These are phyloP conservation scores for Trametes villosa DNA, from an alignment of 768 basidiomycete species.

Conservation along the genomic window DNA sequence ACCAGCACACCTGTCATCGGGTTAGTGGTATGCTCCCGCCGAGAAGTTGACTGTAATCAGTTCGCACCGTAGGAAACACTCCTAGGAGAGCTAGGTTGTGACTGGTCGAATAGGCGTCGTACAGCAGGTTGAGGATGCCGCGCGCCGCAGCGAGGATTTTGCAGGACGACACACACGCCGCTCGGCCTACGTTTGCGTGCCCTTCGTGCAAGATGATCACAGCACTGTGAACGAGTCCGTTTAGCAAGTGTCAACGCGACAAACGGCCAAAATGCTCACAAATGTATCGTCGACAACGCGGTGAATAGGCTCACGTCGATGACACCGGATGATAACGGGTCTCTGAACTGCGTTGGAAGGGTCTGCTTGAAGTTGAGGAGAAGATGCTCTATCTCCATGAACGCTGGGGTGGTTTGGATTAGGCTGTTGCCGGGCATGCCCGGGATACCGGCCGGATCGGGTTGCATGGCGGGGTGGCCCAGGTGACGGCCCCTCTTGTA, in stretches of 20 bases:
- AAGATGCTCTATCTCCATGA: conserved; percentile 63
- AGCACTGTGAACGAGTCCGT: conserved; percentile 48
- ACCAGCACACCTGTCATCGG: conserved; percentile 50
- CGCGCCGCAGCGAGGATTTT: conserved; percentile 71
- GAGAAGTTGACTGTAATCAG: not conserved
- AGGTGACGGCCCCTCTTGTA: conserved; percentile 63
- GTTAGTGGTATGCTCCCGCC: not conserved
- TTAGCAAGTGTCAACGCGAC: conserved; percentile 29
- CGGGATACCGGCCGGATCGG: conserved; percentile 18
- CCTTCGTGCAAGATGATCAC: conserved; percentile 77
- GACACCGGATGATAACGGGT: conserved; percentile 53
- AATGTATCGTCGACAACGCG: conserved; percentile 28
- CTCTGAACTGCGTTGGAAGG: conserved; percentile 58
- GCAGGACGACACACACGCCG: conserved; percentile 68
- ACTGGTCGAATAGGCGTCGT: conserved; percentile 68
- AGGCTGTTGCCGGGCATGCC: conserved; percentile 5
- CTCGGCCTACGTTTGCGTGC: conserved; percentile 62
- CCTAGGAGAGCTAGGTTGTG: conserved; percentile 74
- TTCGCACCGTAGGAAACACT: conserved; percentile 63
- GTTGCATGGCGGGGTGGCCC: conserved; percentile 52
- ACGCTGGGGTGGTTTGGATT: conserved; percentile 40
- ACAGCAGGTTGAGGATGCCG: conserved; percentile 67
- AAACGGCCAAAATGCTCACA: conserved; percentile 16
- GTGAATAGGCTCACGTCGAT: conserved; percentile 64
- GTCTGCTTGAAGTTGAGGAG: conserved; percentile 61